Base-by-base conservation (phyloP, 768 basidiomycete genomes). In the Chalciporus pseudorubinellus region DNA sequence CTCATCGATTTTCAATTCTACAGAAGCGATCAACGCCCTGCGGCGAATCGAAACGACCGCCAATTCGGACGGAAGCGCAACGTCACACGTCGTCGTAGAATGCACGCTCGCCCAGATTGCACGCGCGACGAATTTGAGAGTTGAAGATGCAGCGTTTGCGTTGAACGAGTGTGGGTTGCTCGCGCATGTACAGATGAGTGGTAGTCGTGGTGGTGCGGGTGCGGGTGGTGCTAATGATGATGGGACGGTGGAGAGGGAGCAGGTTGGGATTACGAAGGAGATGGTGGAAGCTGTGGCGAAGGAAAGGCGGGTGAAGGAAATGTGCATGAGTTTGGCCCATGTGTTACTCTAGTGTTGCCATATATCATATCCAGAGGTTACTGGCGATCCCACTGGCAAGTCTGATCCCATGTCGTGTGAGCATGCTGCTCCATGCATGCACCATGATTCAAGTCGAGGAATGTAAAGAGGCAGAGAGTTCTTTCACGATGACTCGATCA, bases 61-160 rank as follows among this genome's bases (percentile, higher is more conserved):
- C 12, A 81, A 81, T 44, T 65, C 73, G 4, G 84, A 90, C 53
- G 90, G 89, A 8, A 82, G 84, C 52, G 85, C 85, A 6, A 81
- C 79, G 31, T 82, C 82, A 6, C 85, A 92, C 56, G 77, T 88
- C 50, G 74, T 79, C 38, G 77, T 89, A 22, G 72, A 71, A 19
- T 91, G 88, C 66, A 85, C 86, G 18, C 77, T 98, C n/a, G 74
- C 73, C 9, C 84, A 90, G 31, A 82, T 98, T 50, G 86, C 92
- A 2, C 74, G 76, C 16, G 89, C 86, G 24, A 91, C 91, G 42
- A 86, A 89, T 68, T 72, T 98, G 47, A 80, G 90, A 1, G 67
- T 84, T 0, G 92, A 97, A 49, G 95, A 98, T 65, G 82, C 85
- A 0, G 87, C 92, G 0, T 94, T 92, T 69, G 92, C 94, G 3